phyloP scores from a whole-genome alignment of 2,329 filamentous ascomycete genomes.

The Pseudocercospora fijiensis region DNA sequence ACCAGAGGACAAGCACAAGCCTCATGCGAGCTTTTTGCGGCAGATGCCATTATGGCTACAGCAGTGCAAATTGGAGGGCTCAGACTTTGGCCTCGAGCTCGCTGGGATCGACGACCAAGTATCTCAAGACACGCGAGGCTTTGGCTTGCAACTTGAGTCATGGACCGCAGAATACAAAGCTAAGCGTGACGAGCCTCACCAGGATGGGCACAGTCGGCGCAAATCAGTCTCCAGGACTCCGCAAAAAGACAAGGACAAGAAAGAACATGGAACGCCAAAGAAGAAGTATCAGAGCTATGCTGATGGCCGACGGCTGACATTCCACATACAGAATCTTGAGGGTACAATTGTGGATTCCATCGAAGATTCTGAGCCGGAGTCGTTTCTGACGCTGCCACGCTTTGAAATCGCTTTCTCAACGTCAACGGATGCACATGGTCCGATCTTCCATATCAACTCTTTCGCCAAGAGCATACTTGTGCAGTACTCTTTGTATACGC shows the following conservation, averaged over 20 bases:
- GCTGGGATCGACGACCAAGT: constrained; percentile 84
- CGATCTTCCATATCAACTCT: constrained; percentile 82
- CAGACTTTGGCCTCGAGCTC: constrained; percentile 85
- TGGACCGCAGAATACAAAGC: constrained; percentile 88
- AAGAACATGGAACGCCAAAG: constrained; percentile 41
- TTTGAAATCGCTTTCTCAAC: constrained; percentile 87
- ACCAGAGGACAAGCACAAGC: constrained; percentile 40
- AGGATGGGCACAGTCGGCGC: constrained; percentile 53
- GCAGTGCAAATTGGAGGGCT: constrained; percentile 79
- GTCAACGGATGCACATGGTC: constrained; percentile 79
- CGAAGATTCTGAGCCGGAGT: constrained; percentile 79
- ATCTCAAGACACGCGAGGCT: constrained; percentile 75
- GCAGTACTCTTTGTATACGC: constrained; percentile 89
- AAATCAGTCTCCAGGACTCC: constrained; percentile 71
- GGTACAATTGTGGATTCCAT: constrained; percentile 85
- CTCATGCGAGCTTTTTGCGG: constrained; percentile 68
- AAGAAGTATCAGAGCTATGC: constrained; percentile 52
- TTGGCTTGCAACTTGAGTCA: constrained; percentile 81
- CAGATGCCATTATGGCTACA: constrained; percentile 80
- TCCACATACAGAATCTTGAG: constrained; percentile 82
- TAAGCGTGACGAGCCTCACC: constrained; percentile 59
- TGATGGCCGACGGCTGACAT: constrained; percentile 77
- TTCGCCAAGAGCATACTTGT: constrained; percentile 74
- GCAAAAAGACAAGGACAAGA: constrained; percentile 35
- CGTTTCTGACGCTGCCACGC: constrained; percentile 80